Base-by-base conservation (phyloP, 306 rosid genomes). In the Trifolium fragiferum region DNA sequence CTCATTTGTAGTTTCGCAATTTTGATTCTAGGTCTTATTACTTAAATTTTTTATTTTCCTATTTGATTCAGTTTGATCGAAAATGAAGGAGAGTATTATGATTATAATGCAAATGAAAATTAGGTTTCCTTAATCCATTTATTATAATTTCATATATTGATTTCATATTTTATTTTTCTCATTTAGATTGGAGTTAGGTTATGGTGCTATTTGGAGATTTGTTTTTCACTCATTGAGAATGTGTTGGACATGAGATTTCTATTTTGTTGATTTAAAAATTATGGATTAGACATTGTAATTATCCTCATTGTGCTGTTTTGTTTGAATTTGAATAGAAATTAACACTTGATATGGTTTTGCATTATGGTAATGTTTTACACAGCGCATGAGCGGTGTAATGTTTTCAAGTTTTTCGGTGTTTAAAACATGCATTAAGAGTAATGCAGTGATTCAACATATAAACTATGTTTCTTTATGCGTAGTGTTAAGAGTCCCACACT, bases 261-360 rank as follows among this genome's bases (percentile, higher is more conserved):
- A 41, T 73, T 54, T 71, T 64, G 33, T 21, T 61, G 10, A 63
- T 67, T 69, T 51, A 2, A 68, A 71, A 73, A 27, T 70, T 50
- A 80, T 41, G 47, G 49, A 51, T 30, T 58, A 35, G 16, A 51
- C 16, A 5, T 82, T 7, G 14, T 18, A 35, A 76, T 76, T 58
- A 6, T 71, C 33, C 33, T 76, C 14, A 59, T 72, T 47, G 8
- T 71, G 57, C 50, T 72, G 38, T 6, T 66, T 14, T 57, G 51
- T 58, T 14, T 65, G 66, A 49, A 46, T n/a, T n/a, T n/a, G n/a
- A n/a, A n/a, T n/a, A n/a, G 66, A 43, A 62, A 43, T 40, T 9
- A 27, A 43, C 19, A 14, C 12, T 30, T 5, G 1, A 8, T 46
- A 15, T 40, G 51, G 58, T 62, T 78, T 70, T 37, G 44, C 30